phyloP scores from a whole-genome alignment of 1,284 basidiomycete species.

The Moniliella sp. region DNA sequence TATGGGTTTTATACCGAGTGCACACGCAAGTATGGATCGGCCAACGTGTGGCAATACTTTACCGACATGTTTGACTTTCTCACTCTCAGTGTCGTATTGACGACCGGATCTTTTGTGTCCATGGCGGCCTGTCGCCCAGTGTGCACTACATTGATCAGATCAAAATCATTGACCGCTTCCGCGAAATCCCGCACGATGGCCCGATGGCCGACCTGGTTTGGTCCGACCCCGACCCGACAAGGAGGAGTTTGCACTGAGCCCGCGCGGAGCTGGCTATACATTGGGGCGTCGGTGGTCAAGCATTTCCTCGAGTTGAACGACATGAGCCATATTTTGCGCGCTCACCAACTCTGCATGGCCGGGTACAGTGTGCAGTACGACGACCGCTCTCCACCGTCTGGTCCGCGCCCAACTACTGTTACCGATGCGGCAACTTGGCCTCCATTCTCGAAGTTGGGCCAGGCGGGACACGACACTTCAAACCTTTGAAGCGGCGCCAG shows the following conservation, averaged over 20 bases:
- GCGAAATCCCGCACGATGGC: conserved; percentile 97
- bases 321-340: conserved; percentile 92
- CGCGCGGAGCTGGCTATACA: conserved; percentile 90
- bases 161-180: conserved; percentile 92
- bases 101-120: conserved; percentile 95
- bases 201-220: conserved; percentile 99
- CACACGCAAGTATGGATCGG: conserved; percentile 68
- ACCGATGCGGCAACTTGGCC: conserved; percentile 88
- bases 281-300: conserved; percentile 92
- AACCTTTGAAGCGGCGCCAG: conserved; percentile 96
- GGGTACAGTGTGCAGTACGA: conserved; percentile 86
- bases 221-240: conserved; percentile 99
- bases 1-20: conserved; percentile 99
- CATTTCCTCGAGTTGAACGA: conserved; percentile 75
- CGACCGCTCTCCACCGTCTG: conserved; percentile 87
- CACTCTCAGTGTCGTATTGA: conserved; percentile 94
- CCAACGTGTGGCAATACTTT: conserved; percentile 95
- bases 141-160: conserved; percentile 99
- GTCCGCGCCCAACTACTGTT: conserved; percentile 96
- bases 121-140: conserved; percentile 78
- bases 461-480: conserved; percentile 71
- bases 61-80: conserved; percentile 99
- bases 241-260: conserved; percentile 95
- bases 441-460: conserved; percentile 89
- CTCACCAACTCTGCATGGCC: conserved; percentile 98